Conservation (phyloP, 108 stramenopile genomes). For the Hondaea fermentalgiana region DNA sequence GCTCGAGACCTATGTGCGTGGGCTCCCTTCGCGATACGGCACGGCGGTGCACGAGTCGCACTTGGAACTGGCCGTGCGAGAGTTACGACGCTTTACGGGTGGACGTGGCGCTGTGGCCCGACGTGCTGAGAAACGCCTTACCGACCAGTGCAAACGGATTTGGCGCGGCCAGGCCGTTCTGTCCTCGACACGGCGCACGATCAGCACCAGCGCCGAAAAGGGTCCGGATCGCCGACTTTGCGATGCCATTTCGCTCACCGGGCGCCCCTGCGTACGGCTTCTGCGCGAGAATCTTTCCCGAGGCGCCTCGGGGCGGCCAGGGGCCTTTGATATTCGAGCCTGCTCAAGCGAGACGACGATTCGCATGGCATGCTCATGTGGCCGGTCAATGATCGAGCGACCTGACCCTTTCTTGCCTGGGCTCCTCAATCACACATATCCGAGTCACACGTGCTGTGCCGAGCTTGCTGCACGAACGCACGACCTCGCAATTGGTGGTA, state of each 20-base stretch:
- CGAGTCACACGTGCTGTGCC: not conserved
- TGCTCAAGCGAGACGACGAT: not conserved
- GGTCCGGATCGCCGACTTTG: not conserved
- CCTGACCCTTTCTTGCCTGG: not conserved
- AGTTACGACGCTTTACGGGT: not conserved
- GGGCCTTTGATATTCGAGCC: not conserved
- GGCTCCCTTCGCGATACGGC: not conserved
- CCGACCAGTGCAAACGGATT: not conserved
- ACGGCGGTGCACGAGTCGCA: not conserved
- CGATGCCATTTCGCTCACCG: not conserved
- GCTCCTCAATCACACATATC: not conserved
- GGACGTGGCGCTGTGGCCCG: not conserved
- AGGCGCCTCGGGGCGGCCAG: not conserved
- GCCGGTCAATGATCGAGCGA: not conserved
- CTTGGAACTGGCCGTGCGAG: not conserved
- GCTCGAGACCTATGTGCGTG: not conserved
- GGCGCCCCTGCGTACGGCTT: not conserved
- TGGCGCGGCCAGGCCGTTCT: not conserved
- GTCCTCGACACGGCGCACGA: not conserved
- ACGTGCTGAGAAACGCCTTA: not conserved
- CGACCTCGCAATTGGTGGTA: not conserved
- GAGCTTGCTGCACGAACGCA: not conserved
- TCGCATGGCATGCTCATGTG: not conserved
- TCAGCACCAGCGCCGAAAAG: not conserved
- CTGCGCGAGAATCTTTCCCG: not conserved